Conservation (phyloP, 2,329 filamentous ascomycete genomes). For the Colletotrichum godetiae region DNA sequence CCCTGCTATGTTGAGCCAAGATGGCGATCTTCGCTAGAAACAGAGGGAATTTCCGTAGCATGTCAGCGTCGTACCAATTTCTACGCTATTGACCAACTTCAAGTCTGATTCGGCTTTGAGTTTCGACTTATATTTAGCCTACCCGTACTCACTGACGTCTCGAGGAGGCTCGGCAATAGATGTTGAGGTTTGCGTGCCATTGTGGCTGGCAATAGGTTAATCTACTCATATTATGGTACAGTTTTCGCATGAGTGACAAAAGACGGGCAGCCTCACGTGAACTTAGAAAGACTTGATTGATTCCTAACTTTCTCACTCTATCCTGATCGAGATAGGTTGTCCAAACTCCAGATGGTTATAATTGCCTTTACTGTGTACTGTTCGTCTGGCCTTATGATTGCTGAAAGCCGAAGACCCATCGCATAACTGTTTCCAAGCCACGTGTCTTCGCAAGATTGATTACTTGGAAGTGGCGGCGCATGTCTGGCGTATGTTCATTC, state of each 20-base stretch:
- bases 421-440: not conserved
- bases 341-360: not conserved
- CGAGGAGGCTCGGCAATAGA: not conserved
- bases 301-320: not conserved
- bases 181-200: not conserved
- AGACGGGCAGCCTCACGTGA: not conserved
- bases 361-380: not conserved
- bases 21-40: conserved; percentile 10
- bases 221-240: no score
- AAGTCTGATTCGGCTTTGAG: not conserved
- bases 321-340: not conserved
- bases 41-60: not conserved
- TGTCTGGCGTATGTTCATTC: not conserved
- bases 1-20: not conserved
- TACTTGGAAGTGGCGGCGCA: not conserved
- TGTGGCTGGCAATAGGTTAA: not conserved
- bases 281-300: not conserved
- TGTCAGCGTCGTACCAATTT: not conserved
- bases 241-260: not conserved
- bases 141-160: not conserved
- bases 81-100: not conserved
- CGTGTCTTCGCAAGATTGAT: not conserved
- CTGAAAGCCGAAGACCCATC: not conserved
- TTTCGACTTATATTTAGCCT: no score
- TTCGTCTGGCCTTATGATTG: not conserved